Evolutionary conservation across 371 early-diverging fungal genomes (phyloP).

Genomic region (Syncephalastrum sp.): DNA sequence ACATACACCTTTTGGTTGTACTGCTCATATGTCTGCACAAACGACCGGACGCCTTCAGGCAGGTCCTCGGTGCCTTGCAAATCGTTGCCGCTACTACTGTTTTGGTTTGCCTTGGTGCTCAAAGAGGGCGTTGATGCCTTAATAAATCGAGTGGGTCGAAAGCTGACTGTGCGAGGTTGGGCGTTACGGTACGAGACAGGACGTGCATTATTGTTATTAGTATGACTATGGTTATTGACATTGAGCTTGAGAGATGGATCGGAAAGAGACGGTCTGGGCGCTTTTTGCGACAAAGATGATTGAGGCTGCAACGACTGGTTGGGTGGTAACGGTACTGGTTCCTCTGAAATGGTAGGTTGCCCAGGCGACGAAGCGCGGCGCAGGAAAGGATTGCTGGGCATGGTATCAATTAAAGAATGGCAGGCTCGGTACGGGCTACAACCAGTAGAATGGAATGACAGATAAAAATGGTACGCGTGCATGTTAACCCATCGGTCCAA

Average conservation of each 20-base stretch:
- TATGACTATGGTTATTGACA: no score
- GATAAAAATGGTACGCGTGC: no score
- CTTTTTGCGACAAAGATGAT: background rate
- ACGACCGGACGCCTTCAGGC: slow-evolving; percentile 17
- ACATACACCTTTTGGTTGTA: slow-evolving; percentile 69
- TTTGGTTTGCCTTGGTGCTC: background rate
- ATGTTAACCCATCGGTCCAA: no score
- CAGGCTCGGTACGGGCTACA: no score
- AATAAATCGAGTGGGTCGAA: slow-evolving; percentile 22
- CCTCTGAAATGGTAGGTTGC: slow-evolving; percentile 1
- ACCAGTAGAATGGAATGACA: no score
- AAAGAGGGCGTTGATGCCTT: slow-evolving; percentile 8
- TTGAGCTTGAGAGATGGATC: background rate
- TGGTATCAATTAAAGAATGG: no score
- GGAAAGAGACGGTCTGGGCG: background rate
- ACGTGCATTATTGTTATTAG: background rate
- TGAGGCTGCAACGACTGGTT: background rate
- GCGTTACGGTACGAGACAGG: slow-evolving; percentile 10
- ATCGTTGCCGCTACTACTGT: background rate
- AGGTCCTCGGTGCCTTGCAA: background rate
- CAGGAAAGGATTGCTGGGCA: slow-evolving; percentile 11
- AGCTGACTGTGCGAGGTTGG: slow-evolving; percentile 15
- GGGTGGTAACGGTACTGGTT: background rate
- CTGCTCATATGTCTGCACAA: slow-evolving; percentile 48
- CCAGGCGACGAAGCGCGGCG: slow-evolving; percentile 19